Conservation (phyloP, 345 rosid species). For the Dovyalis caffra region DNA sequence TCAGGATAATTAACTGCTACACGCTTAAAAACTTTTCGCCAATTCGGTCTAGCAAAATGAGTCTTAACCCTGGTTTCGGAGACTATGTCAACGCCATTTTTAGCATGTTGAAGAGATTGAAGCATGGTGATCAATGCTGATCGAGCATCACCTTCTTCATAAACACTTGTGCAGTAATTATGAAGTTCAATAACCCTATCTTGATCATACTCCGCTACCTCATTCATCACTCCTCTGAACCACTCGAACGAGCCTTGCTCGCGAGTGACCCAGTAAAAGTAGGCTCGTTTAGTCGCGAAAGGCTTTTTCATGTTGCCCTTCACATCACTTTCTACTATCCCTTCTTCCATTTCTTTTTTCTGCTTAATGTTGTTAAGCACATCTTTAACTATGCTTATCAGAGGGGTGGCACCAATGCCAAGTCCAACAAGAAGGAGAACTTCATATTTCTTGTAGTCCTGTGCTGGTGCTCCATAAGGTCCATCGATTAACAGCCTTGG, state of each 20-base stretch:
- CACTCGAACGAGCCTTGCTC: slow-evolving; percentile 85
- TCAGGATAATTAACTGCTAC: slow-evolving; percentile 56
- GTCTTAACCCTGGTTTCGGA: slow-evolving; percentile 65
- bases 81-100: slow-evolving; percentile 64
- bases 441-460: slow-evolving; percentile 74
- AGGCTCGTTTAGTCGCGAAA: slow-evolving; percentile 60
- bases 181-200: slow-evolving; percentile 67
- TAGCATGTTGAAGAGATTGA: slow-evolving; percentile 71
- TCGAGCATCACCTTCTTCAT: slow-evolving; percentile 86
- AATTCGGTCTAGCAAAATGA: slow-evolving; percentile 65
- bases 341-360: slow-evolving; percentile 47
- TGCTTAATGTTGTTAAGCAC: slow-evolving; percentile 76
- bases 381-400: slow-evolving; percentile 75
- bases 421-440: slow-evolving; percentile 74
- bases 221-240: slow-evolving; percentile 73
- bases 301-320: slow-evolving; percentile 35
- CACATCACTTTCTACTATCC: slow-evolving; percentile 12
- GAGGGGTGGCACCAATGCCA: slow-evolving; percentile 81
- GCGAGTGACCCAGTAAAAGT: slow-evolving; percentile 83
- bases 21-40: slow-evolving; percentile 69
- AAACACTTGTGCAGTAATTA: slow-evolving; percentile 70
- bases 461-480: slow-evolving; percentile 84
- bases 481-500: slow-evolving; percentile 75
- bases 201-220: slow-evolving; percentile 61
- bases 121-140: slow-evolving; percentile 77